Evolutionary conservation across 2,329 filamentous ascomycete species (phyloP), one percentile per base, ranked within the genome.

Genomic region (Amphichorda felina): DNA sequence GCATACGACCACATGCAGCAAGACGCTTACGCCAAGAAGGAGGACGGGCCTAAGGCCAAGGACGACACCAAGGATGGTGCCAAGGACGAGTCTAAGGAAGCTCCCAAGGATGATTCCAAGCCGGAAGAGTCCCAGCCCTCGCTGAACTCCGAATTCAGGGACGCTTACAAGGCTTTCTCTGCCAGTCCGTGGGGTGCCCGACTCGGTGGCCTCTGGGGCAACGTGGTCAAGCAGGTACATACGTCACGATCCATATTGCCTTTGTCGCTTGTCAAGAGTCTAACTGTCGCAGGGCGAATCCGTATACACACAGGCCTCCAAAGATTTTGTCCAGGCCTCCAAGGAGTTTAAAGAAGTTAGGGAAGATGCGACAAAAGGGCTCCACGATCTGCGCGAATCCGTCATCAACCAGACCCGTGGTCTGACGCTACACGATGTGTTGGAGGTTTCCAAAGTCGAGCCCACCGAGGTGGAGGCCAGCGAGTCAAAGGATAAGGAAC

Each of bases 1-100:
- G 88, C 88, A 30, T 98, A 96, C 71, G 91, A 98, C 54, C 87
- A 94, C 59, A 94, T 96, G 50, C 79, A 86, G 55, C 86, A 94
- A 64, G 80, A 91, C 56, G 72, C 76, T 35, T 71, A 84, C 42
- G 67, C 73, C 27, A 71, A 75, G 48, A 67, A 78, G 38, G 52
- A 66, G 40, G 64, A 73, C 41, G 63, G 68, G 43, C 61, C 64
- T 41, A 43, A 45, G 40, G 47, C 39, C 40, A 42, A 40, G 29
- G 31, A 33, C 17, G 4, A 17, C 4, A 37, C 50, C 26, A 60
- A 63, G 30, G 59, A 63, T 30, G 56, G 57, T 32, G 53, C 64
- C 33, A 53, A 61, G 36, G n/a, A n/a, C n/a, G n/a, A n/a, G n/a
- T n/a, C n/a, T n/a, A n/a, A n/a, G n/a, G n/a, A n/a, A n/a, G n/a